Evolutionary conservation across 768 basidiomycete species (phyloP).

Genomic region (Thelephora aurantiotincta): DNA sequence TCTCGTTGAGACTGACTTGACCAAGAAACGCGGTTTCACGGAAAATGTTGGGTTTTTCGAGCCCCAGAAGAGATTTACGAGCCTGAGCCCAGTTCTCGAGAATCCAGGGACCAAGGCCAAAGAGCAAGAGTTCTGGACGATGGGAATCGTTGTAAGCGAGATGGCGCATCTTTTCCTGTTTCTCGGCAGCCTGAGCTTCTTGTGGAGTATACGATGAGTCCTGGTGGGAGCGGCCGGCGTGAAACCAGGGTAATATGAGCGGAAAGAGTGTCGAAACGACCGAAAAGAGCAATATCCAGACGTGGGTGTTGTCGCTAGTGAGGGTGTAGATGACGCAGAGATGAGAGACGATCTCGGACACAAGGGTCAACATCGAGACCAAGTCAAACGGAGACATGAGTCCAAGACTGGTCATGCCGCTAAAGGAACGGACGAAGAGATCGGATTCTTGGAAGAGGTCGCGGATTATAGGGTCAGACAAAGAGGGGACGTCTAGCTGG

Average conservation of each 20-base stretch:
- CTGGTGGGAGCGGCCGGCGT: constrained; percentile 23
- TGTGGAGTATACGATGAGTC: constrained; percentile 34
- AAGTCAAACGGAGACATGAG: constrained; percentile 72
- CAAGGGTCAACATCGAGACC: constrained; percentile 53
- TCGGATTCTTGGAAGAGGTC: constrained; percentile 81
- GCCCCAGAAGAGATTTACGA: constrained; percentile 41
- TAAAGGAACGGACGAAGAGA: constrained; percentile 71
- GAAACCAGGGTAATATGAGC: constrained; percentile 30
- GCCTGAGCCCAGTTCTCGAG: constrained; percentile 62
- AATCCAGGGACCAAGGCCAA: constrained; percentile 79
- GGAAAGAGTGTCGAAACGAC: constrained; percentile 48
- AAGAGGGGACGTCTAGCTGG: constrained; percentile 64
- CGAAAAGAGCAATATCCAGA: constrained; percentile 45
- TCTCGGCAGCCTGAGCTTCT: constrained; percentile 51
- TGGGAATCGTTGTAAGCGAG: constrained; percentile 62
- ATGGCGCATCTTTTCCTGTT: constrained; percentile 61
- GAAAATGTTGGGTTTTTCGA: constrained; percentile 32
- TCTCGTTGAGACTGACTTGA: constrained; percentile 48
- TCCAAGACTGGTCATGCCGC: constrained; percentile 59
- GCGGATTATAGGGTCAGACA: constrained; percentile 56
- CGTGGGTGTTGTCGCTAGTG: constrained; percentile 36
- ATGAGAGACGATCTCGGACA: constrained; percentile 62
- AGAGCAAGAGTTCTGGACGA: constrained; percentile 72
- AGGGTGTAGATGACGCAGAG: constrained; percentile 53
- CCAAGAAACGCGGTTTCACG: constrained; percentile 27